Evolutionary conservation across 2,329 filamentous ascomycete species (phyloP).

Genomic region (Xylariaceae sp.): DNA sequence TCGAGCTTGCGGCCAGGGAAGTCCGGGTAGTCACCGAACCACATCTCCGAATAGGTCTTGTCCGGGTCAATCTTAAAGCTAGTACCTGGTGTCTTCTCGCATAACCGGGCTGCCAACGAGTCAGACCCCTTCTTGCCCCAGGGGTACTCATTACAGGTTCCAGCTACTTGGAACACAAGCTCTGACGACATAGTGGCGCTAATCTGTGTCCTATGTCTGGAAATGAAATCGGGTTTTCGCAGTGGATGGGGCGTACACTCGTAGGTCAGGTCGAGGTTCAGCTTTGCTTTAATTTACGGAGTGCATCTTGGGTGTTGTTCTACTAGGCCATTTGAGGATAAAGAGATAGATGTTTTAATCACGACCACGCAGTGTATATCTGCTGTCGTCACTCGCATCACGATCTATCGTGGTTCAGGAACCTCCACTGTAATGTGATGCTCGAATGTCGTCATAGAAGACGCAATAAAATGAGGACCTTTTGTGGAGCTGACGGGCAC

Average conservation of each 20-base stretch:
- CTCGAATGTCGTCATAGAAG: slow-evolving; percentile 37
- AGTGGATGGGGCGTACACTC: no score
- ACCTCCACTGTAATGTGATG: slow-evolving; percentile 24
- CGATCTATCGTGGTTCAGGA: background rate
- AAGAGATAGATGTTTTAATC: no score
- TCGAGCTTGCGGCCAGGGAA: slow-evolving; percentile 68
- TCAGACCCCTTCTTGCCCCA: slow-evolving; percentile 74
- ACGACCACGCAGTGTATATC: no score
- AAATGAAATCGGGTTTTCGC: background rate
- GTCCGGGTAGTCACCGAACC: slow-evolving; percentile 79
- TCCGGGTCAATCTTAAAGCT: slow-evolving; percentile 69
- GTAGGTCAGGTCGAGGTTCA: no score
- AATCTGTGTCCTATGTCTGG: background rate
- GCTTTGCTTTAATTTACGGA: no score
- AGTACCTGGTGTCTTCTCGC: slow-evolving; percentile 66
- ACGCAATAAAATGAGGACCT: background rate
- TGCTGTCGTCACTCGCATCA: background rate
- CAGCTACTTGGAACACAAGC: slow-evolving; percentile 52
- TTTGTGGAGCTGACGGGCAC: slow-evolving; percentile 2
- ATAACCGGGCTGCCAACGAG: slow-evolving; percentile 70
- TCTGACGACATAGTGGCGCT: slow-evolving; percentile 11
- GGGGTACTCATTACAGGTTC: slow-evolving; percentile 63
- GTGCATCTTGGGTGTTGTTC: no score
- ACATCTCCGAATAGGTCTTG: slow-evolving; percentile 69
- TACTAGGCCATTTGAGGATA: no score